Evolutionary conservation across 1,284 basidiomycete species (phyloP).

Genomic region (Pholiota adiposa): DNA sequence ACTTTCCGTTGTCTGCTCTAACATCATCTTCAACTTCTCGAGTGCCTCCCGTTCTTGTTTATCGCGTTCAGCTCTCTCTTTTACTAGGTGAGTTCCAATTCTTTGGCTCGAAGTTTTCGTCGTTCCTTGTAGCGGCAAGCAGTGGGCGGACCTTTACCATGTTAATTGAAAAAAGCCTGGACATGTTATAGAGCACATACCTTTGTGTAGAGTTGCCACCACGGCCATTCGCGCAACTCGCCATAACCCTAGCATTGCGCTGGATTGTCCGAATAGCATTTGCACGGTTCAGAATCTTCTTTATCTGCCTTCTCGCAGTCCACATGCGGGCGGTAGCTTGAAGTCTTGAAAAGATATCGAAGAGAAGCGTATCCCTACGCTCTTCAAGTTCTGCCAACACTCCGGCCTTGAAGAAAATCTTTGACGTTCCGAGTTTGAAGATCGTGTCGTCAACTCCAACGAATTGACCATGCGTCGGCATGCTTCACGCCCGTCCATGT

Average conservation of each 20-base stretch:
- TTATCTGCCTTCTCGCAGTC: constrained; percentile 88
- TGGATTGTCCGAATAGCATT: constrained; percentile 93
- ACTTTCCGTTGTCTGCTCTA: constrained; percentile 84
- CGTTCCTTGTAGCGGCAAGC: constrained; percentile 89
- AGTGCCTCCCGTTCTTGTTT: constrained; percentile 79
- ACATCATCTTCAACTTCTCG: constrained; percentile 76
- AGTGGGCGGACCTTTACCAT: constrained; percentile 79
- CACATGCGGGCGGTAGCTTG: constrained; percentile 89
- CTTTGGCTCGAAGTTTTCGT: constrained; percentile 90
- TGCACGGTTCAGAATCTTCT: constrained; percentile 94
- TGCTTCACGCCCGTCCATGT: constrained; percentile 97
- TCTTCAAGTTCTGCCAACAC: constrained; percentile 99
- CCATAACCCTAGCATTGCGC: constrained; percentile 93
- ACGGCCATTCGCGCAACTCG: constrained; percentile 93
- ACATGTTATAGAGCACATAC: constrained; percentile 35
- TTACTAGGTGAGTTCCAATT: constrained; percentile 83
- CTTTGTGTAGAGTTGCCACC: constrained; percentile 99
- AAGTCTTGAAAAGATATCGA: constrained; percentile 88
- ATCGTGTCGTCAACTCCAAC: constrained; percentile 81
- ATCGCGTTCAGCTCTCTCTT: constrained; percentile 87
- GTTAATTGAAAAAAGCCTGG: neutral
- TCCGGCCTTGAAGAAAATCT: constrained; percentile 99
- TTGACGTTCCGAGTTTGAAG: constrained; percentile 94
- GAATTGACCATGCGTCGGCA: constrained; percentile 93
- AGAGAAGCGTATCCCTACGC: constrained; percentile 84